Conservation (phyloP, 345 rosid species). For the Citrus mangshanensis region DNA sequence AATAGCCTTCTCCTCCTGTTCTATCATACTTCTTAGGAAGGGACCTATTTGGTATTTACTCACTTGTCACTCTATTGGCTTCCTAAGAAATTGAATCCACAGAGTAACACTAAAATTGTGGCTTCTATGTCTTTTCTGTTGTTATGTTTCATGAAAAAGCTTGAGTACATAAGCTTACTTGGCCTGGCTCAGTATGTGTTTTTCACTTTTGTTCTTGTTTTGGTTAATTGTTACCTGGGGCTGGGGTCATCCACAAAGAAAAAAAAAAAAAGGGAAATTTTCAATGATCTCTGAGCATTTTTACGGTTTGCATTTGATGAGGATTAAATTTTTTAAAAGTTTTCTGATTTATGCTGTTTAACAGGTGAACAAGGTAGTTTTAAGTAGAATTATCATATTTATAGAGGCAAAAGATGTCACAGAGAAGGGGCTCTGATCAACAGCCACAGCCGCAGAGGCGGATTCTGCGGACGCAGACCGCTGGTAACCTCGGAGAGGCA, state of each 20-base stretch:
- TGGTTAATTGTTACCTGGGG: background rate
- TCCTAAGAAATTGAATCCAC: background rate
- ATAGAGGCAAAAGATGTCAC: slow-evolving; percentile 41
- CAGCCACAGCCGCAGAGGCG: slow-evolving; percentile 44
- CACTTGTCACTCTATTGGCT: background rate
- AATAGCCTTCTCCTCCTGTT: too few relatives aligned
- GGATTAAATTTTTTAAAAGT: background rate
- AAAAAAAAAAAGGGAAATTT: background rate
- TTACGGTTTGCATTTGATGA: background rate
- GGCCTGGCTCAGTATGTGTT: background rate
- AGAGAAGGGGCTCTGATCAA: slow-evolving; percentile 38
- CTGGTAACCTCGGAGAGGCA: slow-evolving; percentile 54
- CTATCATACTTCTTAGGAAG: background rate
- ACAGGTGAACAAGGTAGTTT: slow-evolving; percentile 12
- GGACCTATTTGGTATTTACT: background rate
- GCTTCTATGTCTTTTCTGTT: background rate
- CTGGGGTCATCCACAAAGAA: background rate
- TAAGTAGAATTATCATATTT: slow-evolving; percentile 16
- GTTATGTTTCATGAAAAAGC: background rate
- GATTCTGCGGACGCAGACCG: slow-evolving; percentile 57
- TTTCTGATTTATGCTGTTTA: background rate
- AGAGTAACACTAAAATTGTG: background rate
- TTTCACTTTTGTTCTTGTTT: background rate
- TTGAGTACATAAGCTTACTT: slow-evolving; percentile 4
- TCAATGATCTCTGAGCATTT: background rate